Conservation (phyloP, 768 basidiomycete species). For the Sutorius australiensis region DNA sequence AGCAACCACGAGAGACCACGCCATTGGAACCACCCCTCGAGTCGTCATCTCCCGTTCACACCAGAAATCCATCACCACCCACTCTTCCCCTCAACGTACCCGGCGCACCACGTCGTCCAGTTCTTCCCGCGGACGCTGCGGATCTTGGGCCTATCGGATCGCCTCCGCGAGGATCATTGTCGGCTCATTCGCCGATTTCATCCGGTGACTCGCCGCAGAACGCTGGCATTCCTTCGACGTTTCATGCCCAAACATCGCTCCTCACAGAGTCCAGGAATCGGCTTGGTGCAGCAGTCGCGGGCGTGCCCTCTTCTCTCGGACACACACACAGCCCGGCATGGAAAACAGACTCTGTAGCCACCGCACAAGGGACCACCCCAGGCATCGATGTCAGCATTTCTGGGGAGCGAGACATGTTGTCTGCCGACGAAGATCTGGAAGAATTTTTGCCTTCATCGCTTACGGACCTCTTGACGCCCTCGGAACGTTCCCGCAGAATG, state of each 20-base stretch:
- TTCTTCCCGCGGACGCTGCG: slow-evolving; percentile 34
- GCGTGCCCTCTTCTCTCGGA: slow-evolving; percentile 64
- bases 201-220: slow-evolving; percentile 36
- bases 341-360: slow-evolving; percentile 26
- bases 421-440: slow-evolving; percentile 68
- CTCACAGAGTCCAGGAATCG: slow-evolving; percentile 38
- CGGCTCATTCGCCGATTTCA: slow-evolving; percentile 53
- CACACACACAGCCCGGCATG: slow-evolving; percentile 24
- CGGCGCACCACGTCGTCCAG: slow-evolving; percentile 46
- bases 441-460: slow-evolving; percentile 88
- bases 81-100: slow-evolving; percentile 52
- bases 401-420: slow-evolving; percentile 41
- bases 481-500: slow-evolving; percentile 79
- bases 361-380: slow-evolving; percentile 15
- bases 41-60: slow-evolving; percentile 10
- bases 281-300: slow-evolving; percentile 27
- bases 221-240: slow-evolving; percentile 57
- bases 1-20: not conserved
- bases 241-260: slow-evolving; percentile 64
- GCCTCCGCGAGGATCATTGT: slow-evolving; percentile 51
- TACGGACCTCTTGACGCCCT: slow-evolving; percentile 84
- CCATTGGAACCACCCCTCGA: slow-evolving; percentile 8
- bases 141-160: slow-evolving; percentile 86
- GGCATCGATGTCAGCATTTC: slow-evolving; percentile 24
- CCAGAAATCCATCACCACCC: slow-evolving; percentile 39